Evolutionary conservation across 2,329 filamentous ascomycete genomes (phyloP).

Genomic region (Podosphaera xanthii): DNA sequence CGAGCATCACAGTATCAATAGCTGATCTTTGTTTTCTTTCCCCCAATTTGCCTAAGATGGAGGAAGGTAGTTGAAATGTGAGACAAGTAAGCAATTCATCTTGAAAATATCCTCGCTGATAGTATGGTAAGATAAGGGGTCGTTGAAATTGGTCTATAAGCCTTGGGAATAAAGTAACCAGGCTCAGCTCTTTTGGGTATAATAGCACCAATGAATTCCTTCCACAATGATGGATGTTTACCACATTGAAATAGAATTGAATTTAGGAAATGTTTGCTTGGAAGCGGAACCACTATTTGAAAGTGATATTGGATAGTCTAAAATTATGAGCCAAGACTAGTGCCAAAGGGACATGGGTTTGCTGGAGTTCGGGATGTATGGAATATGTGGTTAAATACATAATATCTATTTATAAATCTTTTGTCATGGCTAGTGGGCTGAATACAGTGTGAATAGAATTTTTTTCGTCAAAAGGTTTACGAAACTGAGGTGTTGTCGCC

Average conservation of each 20-base stretch:
- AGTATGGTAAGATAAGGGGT: background rate
- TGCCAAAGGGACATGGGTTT: too few relatives aligned
- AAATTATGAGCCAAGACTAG: background rate
- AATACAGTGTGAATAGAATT: too few relatives aligned
- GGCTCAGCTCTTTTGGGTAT: background rate
- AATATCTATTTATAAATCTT: too few relatives aligned
- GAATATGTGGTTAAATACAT: background rate
- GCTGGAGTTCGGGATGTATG: too few relatives aligned
- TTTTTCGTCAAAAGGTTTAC: too few relatives aligned
- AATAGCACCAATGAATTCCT: background rate
- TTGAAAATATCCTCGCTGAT: background rate
- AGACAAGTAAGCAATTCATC: background rate
- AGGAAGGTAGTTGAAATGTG: background rate
- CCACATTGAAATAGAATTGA: background rate
- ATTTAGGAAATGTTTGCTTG: too few relatives aligned
- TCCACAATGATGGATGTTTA: background rate
- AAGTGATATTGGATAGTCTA: too few relatives aligned
- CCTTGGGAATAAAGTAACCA: background rate
- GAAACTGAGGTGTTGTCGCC: too few relatives aligned
- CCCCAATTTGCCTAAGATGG: background rate
- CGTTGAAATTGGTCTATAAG: conserved; percentile 1
- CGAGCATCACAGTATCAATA: background rate
- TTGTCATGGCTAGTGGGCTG: too few relatives aligned
- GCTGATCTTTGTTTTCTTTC: background rate
- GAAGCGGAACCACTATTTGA: too few relatives aligned